phyloP scores from a whole-genome alignment of 345 rosid species.

The Salix arbutifolia region DNA sequence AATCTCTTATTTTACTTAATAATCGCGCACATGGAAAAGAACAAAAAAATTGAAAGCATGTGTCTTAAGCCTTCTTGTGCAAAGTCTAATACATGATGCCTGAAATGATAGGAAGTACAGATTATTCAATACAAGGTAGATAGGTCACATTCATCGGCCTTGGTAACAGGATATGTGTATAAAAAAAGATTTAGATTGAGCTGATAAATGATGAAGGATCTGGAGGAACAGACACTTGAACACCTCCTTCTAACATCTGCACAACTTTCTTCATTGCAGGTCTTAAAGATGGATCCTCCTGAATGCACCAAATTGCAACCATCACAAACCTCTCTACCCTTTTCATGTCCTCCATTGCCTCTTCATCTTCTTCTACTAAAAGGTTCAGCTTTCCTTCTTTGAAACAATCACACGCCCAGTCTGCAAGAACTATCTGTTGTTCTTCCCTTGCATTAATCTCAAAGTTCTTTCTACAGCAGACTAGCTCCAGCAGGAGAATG shows the following conservation, averaged over 20 bases:
- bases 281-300: conserved; percentile 2
- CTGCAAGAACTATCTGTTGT: background rate
- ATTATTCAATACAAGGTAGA: too few species aligned
- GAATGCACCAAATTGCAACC: conserved; percentile 17
- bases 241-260: conserved; percentile 25
- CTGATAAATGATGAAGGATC: conserved; percentile 16
- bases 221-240: conserved; percentile 22
- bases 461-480: conserved; percentile 1
- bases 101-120: too few species aligned
- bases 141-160: too few species aligned
- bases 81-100: too few species aligned
- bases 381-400: conserved; percentile 4
- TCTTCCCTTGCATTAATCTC: background rate
- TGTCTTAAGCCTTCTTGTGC: too few species aligned
- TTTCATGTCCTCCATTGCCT: conserved; percentile 10
- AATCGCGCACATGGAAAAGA: too few species aligned
- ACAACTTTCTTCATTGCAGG: conserved; percentile 6
- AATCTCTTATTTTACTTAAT: too few species aligned
- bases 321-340: conserved; percentile 7
- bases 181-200: too few species aligned
- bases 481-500: conserved; percentile 7
- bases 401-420: conserved; percentile 17
- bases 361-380: conserved; percentile 19
- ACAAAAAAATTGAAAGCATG: too few species aligned
- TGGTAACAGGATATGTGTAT: too few species aligned